These are phyloP conservation scores for Colletotrichum theobromicola DNA, from an alignment of 2,329 filamentous ascomycete species.

Conservation along the genomic window DNA sequence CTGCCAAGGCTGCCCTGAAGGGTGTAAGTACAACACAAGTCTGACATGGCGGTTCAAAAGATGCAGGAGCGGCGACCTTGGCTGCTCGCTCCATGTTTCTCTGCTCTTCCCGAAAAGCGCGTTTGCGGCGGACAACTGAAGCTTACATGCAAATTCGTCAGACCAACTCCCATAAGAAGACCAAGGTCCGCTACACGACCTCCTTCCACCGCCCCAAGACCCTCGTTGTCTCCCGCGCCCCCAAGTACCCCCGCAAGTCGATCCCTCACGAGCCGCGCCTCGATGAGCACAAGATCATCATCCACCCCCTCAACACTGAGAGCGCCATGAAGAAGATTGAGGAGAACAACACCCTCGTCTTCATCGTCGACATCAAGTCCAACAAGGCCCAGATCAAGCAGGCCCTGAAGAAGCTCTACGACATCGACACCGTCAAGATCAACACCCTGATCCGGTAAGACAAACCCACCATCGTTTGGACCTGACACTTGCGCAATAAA, in stretches of 20 bases:
- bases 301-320: constrained; percentile 99
- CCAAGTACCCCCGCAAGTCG: constrained; percentile 97
- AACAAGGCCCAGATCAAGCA: constrained; percentile 99
- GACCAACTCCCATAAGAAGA: constrained; percentile 77
- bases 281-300: constrained; percentile 96
- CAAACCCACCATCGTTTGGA: neutral
- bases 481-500: neutral
- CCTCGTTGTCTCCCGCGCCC: constrained; percentile 84
- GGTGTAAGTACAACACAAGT: constrained; percentile 73
- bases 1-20: constrained; percentile 95
- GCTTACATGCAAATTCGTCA: constrained; percentile 29
- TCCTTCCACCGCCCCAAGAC: constrained; percentile 99
- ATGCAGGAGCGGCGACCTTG: neutral
- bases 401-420: constrained; percentile 98
- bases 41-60: constrained; percentile 5
- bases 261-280: constrained; percentile 88
- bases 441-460: constrained; percentile 96
- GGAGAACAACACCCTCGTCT: constrained; percentile 99
- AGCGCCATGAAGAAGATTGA: constrained; percentile 99
- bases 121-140: neutral
- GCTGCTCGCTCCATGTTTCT: neutral
- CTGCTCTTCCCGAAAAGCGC: neutral
- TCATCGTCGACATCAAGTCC: constrained; percentile 95
- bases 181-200: constrained; percentile 90
- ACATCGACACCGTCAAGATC: constrained; percentile 98